Conservation (phyloP, 345 rosid genomes). For the Eucalyptus grandis region DNA sequence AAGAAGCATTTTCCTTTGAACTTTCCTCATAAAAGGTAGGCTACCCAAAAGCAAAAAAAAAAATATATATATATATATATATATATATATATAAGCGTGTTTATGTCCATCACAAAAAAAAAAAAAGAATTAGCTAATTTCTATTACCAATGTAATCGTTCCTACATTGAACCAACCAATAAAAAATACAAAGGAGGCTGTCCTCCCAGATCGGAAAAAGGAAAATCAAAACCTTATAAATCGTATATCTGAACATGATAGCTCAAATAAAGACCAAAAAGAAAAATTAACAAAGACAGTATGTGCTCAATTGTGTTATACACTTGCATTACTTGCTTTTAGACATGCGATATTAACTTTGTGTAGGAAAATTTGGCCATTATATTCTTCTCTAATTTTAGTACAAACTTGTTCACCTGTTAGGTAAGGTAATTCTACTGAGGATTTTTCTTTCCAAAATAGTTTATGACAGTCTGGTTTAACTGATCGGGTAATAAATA, state of each 20-base stretch:
- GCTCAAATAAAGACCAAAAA: too few species aligned
- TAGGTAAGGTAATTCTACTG: not conserved
- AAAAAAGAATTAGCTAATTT: not conserved
- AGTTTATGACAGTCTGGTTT: not conserved
- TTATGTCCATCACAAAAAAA: too few species aligned
- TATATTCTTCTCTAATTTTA: not conserved
- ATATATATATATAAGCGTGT: too few species aligned
- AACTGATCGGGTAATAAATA: not conserved
- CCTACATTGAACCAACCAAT: too few species aligned
- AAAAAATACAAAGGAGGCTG: too few species aligned
- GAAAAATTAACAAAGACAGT: too few species aligned
- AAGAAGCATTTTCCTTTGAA: not conserved
- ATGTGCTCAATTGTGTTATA: not conserved
- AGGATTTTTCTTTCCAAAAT: not conserved
- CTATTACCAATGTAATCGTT: not conserved
- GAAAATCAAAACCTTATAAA: too few species aligned
- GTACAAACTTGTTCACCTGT: not conserved
- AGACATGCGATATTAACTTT: not conserved
- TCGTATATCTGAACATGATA: too few species aligned
- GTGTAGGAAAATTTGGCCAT: not conserved
- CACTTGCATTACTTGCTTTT: not conserved
- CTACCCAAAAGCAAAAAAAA: not conserved
- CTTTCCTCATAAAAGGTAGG: not conserved
- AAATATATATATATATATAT: too few species aligned
- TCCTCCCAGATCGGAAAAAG: too few species aligned